Evolutionary conservation across 2,329 filamentous ascomycete genomes (phyloP).

Genomic region (Fusarium irregulare): DNA sequence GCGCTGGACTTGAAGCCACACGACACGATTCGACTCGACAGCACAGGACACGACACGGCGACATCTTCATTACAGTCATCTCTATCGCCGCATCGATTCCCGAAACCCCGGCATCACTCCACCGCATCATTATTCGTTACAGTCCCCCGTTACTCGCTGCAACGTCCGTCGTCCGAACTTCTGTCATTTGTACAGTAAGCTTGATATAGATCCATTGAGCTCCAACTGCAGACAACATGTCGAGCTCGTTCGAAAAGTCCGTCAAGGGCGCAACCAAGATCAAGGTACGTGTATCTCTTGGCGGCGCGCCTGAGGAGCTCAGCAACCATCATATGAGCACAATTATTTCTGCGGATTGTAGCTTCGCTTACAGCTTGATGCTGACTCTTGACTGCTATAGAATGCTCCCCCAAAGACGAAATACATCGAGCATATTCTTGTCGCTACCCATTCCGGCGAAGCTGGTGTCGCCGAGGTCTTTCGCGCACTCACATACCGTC

Average conservation of each 20-base stretch:
- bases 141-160: conserved; percentile 35
- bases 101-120: conserved; percentile 19
- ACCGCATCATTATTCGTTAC: conserved; percentile 30
- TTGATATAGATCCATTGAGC: conserved; percentile 23
- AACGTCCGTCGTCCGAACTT: conserved; percentile 30
- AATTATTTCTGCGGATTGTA: not conserved
- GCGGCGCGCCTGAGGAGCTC: conserved; percentile 5
- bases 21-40: conserved; percentile 33
- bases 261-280: conserved; percentile 99
- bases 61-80: conserved; percentile 18
- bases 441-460: conserved; percentile 94
- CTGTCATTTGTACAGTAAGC: conserved; percentile 16
- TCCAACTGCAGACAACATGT: conserved; percentile 63
- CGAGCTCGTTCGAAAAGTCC: conserved; percentile 96
- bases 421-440: conserved; percentile 97
- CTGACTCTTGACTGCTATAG: conserved; percentile 56
- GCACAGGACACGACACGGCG: conserved; percentile 26
- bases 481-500: conserved; percentile 84
- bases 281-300: conserved; percentile 69
- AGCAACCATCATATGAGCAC: conserved; percentile 4
- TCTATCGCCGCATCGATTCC: conserved; percentile 17
- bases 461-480: conserved; percentile 96
- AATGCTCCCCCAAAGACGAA: conserved; percentile 97
- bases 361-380: not conserved
- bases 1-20: conserved; percentile 38